Evolutionary conservation across 2,329 filamentous ascomycete genomes (phyloP), one percentile per base, ranked within the genome.

Genomic region (Fusarium pilosicola): DNA sequence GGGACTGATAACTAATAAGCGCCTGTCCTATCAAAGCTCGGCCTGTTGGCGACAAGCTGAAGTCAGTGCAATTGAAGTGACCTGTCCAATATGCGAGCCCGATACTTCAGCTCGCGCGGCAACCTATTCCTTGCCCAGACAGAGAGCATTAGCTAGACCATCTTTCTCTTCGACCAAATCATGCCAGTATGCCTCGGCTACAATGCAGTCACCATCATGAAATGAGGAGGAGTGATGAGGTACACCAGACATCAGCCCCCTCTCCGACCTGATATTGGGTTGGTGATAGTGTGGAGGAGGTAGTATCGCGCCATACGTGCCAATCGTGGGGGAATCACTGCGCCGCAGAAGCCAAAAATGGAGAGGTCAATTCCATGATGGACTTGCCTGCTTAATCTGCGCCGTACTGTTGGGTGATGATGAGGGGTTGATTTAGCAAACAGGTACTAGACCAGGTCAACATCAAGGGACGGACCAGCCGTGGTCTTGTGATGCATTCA

Each of bases 401-500:
- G 64, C 68, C 62, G 56, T 39, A 60, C 28, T 22, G 28, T 48
- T 28, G 28, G 45, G 22, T 41, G 36, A 44, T 44, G 61, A 59
- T 59, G 63, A 68, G 76, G 76, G 62, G 76, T 78, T 67, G 48
- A 14, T 71, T 69, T 78, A 78, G 70, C 71, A 74, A 74, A 61
- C 39, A 70, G 49, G 58, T 49, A 61, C 61, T 58, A 57, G 62
- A 55, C 67, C 42, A 59, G 64, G 46, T 51, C 54, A 41, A 74
- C 57, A 49, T 34, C 34, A 65, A 74, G 69, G 74, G 74, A 74
- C 71, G 74, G 74, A 63, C 65, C 62, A 64, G 52, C 76, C 74
- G 74, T 77, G 76, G 68, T 76, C 76, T 77, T 69, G 76, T 78
- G 76, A 77, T 77, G 68, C 39, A 57, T 62, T 64, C 45, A 63